Conservation (phyloP, 495 filamentous ascomycete species). For the Podospora didyma region DNA sequence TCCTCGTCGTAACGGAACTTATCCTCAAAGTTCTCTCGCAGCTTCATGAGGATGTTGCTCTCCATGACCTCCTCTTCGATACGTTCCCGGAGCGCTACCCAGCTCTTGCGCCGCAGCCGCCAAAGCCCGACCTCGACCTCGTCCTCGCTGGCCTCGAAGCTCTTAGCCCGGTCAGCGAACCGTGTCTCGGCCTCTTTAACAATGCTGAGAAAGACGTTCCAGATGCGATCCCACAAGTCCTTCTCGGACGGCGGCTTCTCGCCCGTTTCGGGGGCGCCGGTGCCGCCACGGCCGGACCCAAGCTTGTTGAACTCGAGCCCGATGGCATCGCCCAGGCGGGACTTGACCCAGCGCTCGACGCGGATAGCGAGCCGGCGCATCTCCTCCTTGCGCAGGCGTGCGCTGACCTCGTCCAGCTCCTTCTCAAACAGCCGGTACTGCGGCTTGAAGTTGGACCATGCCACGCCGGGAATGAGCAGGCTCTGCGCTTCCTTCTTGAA, state of each 20-base stretch:
- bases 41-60: conserved; percentile 89
- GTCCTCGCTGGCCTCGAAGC: conserved; percentile 86
- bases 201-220: conserved; percentile 79
- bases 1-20: conserved; percentile 97
- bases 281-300: conserved; percentile 76
- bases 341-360: conserved; percentile 88
- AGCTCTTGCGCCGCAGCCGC: conserved; percentile 87
- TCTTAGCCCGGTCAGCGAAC: conserved; percentile 82
- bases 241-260: conserved; percentile 70
- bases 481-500: conserved; percentile 75
- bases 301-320: conserved; percentile 93
- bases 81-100: conserved; percentile 83
- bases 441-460: conserved; percentile 69
- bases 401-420: conserved; percentile 83
- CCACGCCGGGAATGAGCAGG: conserved; percentile 67
- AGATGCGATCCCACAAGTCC: conserved; percentile 93
- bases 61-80: conserved; percentile 98
- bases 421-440: conserved; percentile 59
- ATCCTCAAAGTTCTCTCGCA: conserved; percentile 97
- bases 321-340: conserved; percentile 79
- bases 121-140: conserved; percentile 93
- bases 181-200: conserved; percentile 79
- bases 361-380: conserved; percentile 88
- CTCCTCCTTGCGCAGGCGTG: conserved; percentile 80
- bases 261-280: conserved; percentile 71